Conservation (phyloP, 208 protist genomes). For the Trypanosoma congolense region DNA sequence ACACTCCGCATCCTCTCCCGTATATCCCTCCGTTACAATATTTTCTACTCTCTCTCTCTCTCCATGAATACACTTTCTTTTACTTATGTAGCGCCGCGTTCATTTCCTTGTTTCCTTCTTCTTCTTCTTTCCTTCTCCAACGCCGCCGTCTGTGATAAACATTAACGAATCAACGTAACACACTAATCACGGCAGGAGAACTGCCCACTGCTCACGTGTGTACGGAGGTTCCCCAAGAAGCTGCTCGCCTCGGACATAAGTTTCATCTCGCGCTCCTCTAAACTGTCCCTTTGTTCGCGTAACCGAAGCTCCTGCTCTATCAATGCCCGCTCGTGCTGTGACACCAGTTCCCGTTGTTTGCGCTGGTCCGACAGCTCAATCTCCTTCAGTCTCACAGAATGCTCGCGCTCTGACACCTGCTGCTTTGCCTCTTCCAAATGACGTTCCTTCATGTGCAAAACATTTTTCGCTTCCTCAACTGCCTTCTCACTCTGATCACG, state of each 20-base stretch:
- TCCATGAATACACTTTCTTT: no score
- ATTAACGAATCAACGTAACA: slow-evolving; percentile 6
- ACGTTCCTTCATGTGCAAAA: slow-evolving; percentile 36
- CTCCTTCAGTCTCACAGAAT: slow-evolving; percentile 64
- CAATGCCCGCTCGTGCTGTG: slow-evolving; percentile 81
- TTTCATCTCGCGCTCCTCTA: slow-evolving; percentile 86
- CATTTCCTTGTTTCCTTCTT: background rate
- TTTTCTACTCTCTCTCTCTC: no score
- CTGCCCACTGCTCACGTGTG: slow-evolving; percentile 31
- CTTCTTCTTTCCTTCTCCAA: background rate
- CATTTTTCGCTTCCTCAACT: slow-evolving; percentile 61
- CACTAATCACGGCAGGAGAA: slow-evolving; percentile 69
- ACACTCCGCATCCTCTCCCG: no score
- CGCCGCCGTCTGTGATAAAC: no score
- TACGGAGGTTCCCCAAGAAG: slow-evolving; percentile 81
- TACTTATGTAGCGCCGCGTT: background rate
- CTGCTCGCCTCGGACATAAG: slow-evolving; percentile 78
- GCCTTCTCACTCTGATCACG: slow-evolving; percentile 66
- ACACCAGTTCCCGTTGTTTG: slow-evolving; percentile 74
- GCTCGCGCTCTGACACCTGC: slow-evolving; percentile 66
- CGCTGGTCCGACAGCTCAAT: slow-evolving; percentile 74
- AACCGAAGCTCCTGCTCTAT: slow-evolving; percentile 89
- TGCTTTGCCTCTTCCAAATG: slow-evolving; percentile 63
- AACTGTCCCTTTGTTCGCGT: slow-evolving; percentile 80
- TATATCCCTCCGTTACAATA: no score